These are phyloP conservation scores for Marchantia polymorpha DNA, from an alignment of 225 moss, liverwort and hornwort species.

Conservation along the genomic window DNA sequence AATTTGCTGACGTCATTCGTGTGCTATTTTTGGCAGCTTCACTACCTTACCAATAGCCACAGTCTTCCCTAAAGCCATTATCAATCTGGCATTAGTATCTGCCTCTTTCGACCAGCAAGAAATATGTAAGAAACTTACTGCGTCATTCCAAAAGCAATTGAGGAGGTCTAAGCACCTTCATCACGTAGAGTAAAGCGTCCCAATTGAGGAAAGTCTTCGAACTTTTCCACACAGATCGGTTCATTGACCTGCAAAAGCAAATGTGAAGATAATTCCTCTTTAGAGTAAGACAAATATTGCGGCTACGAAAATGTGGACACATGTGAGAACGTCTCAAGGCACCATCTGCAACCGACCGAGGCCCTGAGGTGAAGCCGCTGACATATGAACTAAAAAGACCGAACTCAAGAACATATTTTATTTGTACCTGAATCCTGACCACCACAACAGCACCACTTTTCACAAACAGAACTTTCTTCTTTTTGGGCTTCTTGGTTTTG, in stretches of 20 bases:
- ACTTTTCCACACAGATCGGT: constrained; percentile 86
- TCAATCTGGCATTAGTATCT: not conserved
- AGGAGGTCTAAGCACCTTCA: constrained; percentile 49
- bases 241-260: constrained; percentile 57
- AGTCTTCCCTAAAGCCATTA: constrained; percentile 64
- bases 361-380: no score
- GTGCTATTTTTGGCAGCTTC: constrained; percentile 54
- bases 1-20: constrained; percentile 77
- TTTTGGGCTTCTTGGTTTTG: constrained; percentile 92
- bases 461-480: constrained; percentile 81
- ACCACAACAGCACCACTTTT: constrained; percentile 96
- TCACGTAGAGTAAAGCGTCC: constrained; percentile 96
- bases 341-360: no score
- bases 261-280: not conserved
- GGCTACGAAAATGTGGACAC: no score
- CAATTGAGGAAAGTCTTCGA: constrained; percentile 87
- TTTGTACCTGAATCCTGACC: constrained; percentile 76
- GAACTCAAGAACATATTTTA: not conserved
- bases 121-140: not conserved
- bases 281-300: no score
- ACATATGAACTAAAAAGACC: no score
- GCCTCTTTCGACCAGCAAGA: not conserved
- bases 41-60: constrained; percentile 93
- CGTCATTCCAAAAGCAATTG: not conserved
- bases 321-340: no score